phyloP scores from a whole-genome alignment of 768 basidiomycete species.

The Trametes cubensis region DNA sequence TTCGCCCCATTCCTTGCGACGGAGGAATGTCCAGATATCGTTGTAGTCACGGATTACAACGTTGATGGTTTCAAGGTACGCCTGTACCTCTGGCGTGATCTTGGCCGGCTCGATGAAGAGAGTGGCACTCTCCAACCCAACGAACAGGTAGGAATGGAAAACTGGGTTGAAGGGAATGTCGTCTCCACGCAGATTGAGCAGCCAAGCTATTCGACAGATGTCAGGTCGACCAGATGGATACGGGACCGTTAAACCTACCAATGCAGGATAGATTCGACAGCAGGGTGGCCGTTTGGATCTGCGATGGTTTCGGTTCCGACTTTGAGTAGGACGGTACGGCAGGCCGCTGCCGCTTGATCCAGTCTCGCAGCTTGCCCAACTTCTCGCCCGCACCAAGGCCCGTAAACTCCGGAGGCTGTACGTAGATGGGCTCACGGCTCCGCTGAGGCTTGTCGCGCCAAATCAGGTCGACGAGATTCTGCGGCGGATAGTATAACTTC shows the following conservation, averaged over 20 bases:
- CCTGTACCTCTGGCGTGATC: slow-evolving; percentile 56
- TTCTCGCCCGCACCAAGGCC: slow-evolving; percentile 71
- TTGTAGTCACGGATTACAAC: slow-evolving; percentile 71
- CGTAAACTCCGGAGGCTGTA: slow-evolving; percentile 73
- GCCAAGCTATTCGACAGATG: slow-evolving; percentile 58
- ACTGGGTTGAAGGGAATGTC: slow-evolving; percentile 94
- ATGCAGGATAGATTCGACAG: slow-evolving; percentile 72
- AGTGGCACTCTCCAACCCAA: slow-evolving; percentile 61
- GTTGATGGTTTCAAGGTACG: slow-evolving; percentile 58
- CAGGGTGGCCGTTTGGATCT: slow-evolving; percentile 69
- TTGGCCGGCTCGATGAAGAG: slow-evolving; percentile 79
- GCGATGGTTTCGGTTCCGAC: slow-evolving; percentile 56
- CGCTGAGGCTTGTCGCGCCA: slow-evolving; percentile 81
- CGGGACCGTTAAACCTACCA: slow-evolving; percentile 46
- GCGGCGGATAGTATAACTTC: slow-evolving; percentile 77
- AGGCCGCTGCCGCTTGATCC: slow-evolving; percentile 65
- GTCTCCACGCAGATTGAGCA: slow-evolving; percentile 85
- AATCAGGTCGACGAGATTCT: slow-evolving; percentile 81
- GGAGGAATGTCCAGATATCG: slow-evolving; percentile 77
- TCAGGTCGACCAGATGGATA: slow-evolving; percentile 10
- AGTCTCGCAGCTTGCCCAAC: slow-evolving; percentile 66
- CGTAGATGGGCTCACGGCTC: slow-evolving; percentile 62
- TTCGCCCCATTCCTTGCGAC: slow-evolving; percentile 73
- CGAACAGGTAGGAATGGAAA: slow-evolving; percentile 84
- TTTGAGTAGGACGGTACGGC: slow-evolving; percentile 66